phyloP scores from a whole-genome alignment of 805 yeast species.

The Sugiyamaella smithiae region DNA sequence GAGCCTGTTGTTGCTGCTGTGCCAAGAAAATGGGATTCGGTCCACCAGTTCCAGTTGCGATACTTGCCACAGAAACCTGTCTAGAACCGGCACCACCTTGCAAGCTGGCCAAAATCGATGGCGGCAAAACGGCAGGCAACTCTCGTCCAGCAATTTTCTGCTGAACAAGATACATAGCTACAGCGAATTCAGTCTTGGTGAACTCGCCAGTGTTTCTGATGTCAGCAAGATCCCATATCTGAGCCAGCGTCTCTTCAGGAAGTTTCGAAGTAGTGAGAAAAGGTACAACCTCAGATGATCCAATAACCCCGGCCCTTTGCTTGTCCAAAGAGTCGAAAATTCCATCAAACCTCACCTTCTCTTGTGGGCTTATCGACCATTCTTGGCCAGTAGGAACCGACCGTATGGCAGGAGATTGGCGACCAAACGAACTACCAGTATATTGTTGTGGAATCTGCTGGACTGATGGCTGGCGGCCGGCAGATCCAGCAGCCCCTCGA shows the following conservation, averaged over 20 bases:
- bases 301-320: slow-evolving; percentile 54
- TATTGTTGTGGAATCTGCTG: slow-evolving; percentile 21
- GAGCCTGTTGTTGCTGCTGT: slow-evolving; percentile 10
- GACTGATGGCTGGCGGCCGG: slow-evolving; percentile 10
- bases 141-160: slow-evolving; percentile 73
- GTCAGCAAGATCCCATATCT: slow-evolving; percentile 88
- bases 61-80: slow-evolving; percentile 14
- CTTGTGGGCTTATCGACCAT: slow-evolving; percentile 68
- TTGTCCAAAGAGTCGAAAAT: slow-evolving; percentile 80
- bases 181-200: slow-evolving; percentile 77
- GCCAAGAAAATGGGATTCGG: slow-evolving; percentile 17
- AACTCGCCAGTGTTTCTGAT: slow-evolving; percentile 81
- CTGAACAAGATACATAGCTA: slow-evolving; percentile 91
- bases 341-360: slow-evolving; percentile 71
- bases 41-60: slow-evolving; percentile 16
- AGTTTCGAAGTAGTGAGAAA: slow-evolving; percentile 86
- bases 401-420: slow-evolving; percentile 13
- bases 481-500: slow-evolving; percentile 21
- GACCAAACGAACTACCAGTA: slow-evolving; percentile 20
- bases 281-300: slow-evolving; percentile 80
- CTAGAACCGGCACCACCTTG: slow-evolving; percentile 37
- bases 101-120: slow-evolving; percentile 45
- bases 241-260: slow-evolving; percentile 78
- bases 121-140: slow-evolving; percentile 77
- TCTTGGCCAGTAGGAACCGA: slow-evolving; percentile 33